Percentiles rank a stretch among this genome's conserved stretches.
Evolutionary conservation across 2,329 filamentous ascomycete species (phyloP).

Genomic region (Sclerotinia nivalis): DNA sequence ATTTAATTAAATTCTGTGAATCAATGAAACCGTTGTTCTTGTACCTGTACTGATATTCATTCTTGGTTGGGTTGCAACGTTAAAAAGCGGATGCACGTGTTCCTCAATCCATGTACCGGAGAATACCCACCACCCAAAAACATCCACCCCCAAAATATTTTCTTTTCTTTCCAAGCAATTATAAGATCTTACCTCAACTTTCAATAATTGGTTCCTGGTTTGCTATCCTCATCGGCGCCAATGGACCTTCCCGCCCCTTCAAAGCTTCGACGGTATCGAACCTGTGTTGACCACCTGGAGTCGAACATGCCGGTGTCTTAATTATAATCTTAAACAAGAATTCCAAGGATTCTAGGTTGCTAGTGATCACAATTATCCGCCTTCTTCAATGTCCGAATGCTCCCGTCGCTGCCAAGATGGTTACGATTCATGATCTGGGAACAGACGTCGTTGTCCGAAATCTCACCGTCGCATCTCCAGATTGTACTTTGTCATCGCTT

Average conservation of each 20-base stretch:
- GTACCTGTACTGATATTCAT: neutral
- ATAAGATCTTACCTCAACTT: neutral
- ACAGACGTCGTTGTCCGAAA: neutral
- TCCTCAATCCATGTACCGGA: neutral
- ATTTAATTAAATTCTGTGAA: neutral
- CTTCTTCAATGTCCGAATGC: neutral
- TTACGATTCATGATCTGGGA: neutral
- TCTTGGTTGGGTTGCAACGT: neutral
- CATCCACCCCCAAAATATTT: neutral
- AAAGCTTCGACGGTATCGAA: neutral
- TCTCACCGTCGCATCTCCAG: conserved; percentile 2
- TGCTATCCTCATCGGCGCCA: neutral
- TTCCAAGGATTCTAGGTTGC: neutral
- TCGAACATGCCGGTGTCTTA: neutral
- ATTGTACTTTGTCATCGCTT: neutral
- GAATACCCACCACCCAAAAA: neutral
- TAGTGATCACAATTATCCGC: neutral
- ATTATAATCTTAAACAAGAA: neutral
- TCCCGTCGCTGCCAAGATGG: conserved; percentile 10
- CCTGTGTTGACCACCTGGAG: neutral
- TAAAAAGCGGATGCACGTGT: neutral
- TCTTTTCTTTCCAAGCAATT: neutral
- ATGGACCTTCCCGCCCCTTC: too few relatives aligned
- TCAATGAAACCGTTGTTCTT: neutral
- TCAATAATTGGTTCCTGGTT: neutral